Evolutionary conservation across 352 stramenopile species (phyloP), one percentile per base, ranked within the genome.

Genomic region (Thalassiosira sp.): DNA sequence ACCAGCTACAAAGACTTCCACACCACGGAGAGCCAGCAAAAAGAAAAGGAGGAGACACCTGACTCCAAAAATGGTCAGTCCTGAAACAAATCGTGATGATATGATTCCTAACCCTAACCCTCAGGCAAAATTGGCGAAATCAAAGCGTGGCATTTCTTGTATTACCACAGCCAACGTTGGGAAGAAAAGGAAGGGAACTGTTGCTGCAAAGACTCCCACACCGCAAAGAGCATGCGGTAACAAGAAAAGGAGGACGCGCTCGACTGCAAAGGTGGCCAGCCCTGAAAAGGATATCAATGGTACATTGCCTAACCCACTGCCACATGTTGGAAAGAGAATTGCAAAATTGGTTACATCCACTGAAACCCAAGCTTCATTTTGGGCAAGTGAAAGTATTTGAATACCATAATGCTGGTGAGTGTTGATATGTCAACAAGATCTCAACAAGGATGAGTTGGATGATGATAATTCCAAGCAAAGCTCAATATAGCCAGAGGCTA

Each of bases 11-110:
- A 52, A 52, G n/a, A 11, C 27, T 3, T 3, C 27, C 43, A 52
- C 18, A 33, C 42, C 35, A 64, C 35, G 52, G 52, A 51, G 37
- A 20, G n/a, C 3, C n/a, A n/a, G n/a, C n/a, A n/a, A n/a, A n/a
- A n/a, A n/a, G n/a, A n/a, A n/a, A n/a, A n/a, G n/a, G n/a, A n/a
- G n/a, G n/a, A n/a, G n/a, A n/a, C n/a, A n/a, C n/a, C n/a, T n/a
- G n/a, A n/a, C n/a, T n/a, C n/a, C n/a, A n/a, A n/a, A n/a, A n/a
- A n/a, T n/a, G n/a, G n/a, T n/a, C n/a, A n/a, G n/a, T n/a, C n/a
- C n/a, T n/a, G n/a, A n/a, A n/a, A n/a, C n/a, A n/a, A n/a, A n/a
- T n/a, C n/a, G n/a, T n/a, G n/a, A n/a, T n/a, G n/a, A n/a, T n/a
- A n/a, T n/a, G n/a, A n/a, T n/a, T n/a, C n/a, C n/a, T n/a, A n/a